Percentiles rank a stretch among this genome's conserved stretches.
Evolutionary conservation across 306 rosid genomes (phyloP).

Genomic region (Prunus davidiana): DNA sequence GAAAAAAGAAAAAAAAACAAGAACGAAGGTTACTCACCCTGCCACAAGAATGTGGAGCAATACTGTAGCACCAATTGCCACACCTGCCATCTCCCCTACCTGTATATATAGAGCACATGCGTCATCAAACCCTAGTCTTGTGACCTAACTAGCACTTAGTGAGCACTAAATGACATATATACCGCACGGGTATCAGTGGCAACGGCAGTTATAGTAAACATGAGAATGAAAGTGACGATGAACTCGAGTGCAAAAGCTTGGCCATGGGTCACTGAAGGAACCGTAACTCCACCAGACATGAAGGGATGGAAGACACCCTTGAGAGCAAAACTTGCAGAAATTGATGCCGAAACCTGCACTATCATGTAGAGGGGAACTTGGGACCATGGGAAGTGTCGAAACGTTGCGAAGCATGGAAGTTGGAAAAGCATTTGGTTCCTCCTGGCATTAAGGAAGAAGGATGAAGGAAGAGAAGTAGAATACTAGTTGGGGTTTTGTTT

Average conservation of each 20-base stretch:
- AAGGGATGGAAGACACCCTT: conserved; percentile 33
- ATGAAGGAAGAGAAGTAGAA: background rate
- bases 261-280: conserved; percentile 37
- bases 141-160: no score
- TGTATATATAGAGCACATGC: conserved; percentile 4
- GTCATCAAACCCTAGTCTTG: no score
- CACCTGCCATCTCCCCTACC: conserved; percentile 51
- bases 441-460: background rate
- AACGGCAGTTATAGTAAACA: conserved; percentile 47
- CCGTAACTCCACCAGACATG: conserved; percentile 42
- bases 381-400: conserved; percentile 31
- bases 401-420: conserved; percentile 24
- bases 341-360: conserved; percentile 39
- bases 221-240: conserved; percentile 44
- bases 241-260: conserved; percentile 53
- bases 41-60: conserved; percentile 53
- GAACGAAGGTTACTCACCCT: conserved; percentile 34
- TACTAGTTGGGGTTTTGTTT: background rate
- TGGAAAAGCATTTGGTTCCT: background rate
- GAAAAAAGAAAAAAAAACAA: no score
- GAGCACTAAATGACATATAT: background rate
- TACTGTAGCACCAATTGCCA: conserved; percentile 54
- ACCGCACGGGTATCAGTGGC: conserved; percentile 59
- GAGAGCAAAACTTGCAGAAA: conserved; percentile 32
- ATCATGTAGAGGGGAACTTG: conserved; percentile 42